Base-by-base conservation (phyloP, 345 rosid genomes). In the Alliaria petiolata region DNA sequence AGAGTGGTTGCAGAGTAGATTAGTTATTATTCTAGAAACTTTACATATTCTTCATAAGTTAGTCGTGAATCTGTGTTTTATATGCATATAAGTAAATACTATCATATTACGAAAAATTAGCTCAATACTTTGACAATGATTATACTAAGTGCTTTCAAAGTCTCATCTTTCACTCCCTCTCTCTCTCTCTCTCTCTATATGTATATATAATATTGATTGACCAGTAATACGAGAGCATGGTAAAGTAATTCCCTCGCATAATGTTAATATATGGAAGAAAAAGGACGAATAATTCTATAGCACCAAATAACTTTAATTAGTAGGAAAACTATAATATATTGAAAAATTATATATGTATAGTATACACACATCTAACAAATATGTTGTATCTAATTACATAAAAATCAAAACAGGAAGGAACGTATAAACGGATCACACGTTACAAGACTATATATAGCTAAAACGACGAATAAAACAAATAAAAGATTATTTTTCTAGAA, bases 1-100 rank as follows among this genome's bases (percentile, higher is more conserved):
- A 36, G 49, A 72, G 77, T 64, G 62, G 77, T 72, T 72, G 50
- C 14, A 54, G 46, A 64, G 71, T 64, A 55, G 67, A 60, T 55
- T 72, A 64, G 49, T 72, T 72, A 71, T 40, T 65, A 35, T 65
- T 65, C 40, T 64, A 64, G 25, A 73, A 55, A 55, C 43, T 39
- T 56, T 56, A 30, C 42, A 45, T 40, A 28, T 26, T 33, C 61
- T 33, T 35, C 56, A 10, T 34, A 20, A 20, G 14, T 67, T 40
- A 53, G 72, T 45, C 73, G 16, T 36, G 35, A 34, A 64, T 49
- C n/a, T 35, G 4, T 11, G 6, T 63, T 34, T 36, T 46, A 45
- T 47, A 33, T 46, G 39, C 13, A 7, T 47, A 8, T 34, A 11
- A 39, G 44, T 28, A 44, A 16, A 6, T 62, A 62, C 30, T 6